Evolutionary conservation across 768 basidiomycete species (phyloP).

Genomic region (Boletus subparvulus): DNA sequence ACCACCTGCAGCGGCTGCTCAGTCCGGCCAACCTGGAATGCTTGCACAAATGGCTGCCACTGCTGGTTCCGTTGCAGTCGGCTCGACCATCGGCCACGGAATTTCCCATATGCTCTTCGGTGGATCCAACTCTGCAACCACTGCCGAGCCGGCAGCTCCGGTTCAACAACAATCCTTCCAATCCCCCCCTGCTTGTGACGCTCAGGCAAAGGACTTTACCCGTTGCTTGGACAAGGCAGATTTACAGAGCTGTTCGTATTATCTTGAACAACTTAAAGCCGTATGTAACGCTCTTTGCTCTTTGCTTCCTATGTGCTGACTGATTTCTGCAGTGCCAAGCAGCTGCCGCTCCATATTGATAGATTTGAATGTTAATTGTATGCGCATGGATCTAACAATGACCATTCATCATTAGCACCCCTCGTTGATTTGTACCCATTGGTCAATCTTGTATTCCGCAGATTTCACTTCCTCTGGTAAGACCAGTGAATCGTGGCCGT

Average conservation of each 20-base stretch:
- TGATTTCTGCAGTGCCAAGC: slow-evolving; percentile 60
- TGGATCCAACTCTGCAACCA: slow-evolving; percentile 46
- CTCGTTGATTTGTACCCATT: slow-evolving; percentile 3
- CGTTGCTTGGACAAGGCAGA: slow-evolving; percentile 82
- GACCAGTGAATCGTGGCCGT: background rate
- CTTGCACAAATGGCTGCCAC: slow-evolving; percentile 86
- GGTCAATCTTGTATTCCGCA: background rate
- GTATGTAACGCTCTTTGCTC: slow-evolving; percentile 43
- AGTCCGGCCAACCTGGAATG: slow-evolving; percentile 65
- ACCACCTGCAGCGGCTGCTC: slow-evolving; percentile 36
- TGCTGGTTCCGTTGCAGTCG: slow-evolving; percentile 86
- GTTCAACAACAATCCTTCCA: slow-evolving; percentile 48
- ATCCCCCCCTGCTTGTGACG: slow-evolving; percentile 56
- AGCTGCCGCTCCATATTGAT: slow-evolving; percentile 60
- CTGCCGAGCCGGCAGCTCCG: slow-evolving; percentile 51
- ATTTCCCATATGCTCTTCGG: slow-evolving; percentile 89
- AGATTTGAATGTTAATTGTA: slow-evolving; percentile 11
- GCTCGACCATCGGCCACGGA: slow-evolving; percentile 89
- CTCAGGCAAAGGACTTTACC: slow-evolving; percentile 87
- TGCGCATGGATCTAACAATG: slow-evolving; percentile 5
- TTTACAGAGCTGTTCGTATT: slow-evolving; percentile 78
- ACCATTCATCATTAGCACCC: background rate
- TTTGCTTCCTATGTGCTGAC: slow-evolving; percentile 10
- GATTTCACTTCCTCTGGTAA: background rate
- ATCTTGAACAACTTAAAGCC: slow-evolving; percentile 85